Conservation (phyloP, 2,329 filamentous ascomycete genomes). For the Fusarium ramigenum region DNA sequence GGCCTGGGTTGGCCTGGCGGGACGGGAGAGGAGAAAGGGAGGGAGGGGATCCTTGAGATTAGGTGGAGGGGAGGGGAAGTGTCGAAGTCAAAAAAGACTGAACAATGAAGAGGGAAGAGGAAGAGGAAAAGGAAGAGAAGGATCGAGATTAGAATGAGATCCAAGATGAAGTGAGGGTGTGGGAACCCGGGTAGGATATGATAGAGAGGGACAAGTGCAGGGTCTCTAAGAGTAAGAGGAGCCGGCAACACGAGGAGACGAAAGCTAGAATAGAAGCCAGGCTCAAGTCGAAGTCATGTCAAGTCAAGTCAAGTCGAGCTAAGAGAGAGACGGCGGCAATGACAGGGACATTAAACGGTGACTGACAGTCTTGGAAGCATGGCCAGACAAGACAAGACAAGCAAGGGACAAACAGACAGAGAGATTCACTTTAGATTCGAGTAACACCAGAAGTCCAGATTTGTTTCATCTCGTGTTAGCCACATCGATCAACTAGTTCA, state of each 20-base stretch:
- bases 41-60: constrained; percentile 5
- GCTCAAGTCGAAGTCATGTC: constrained; percentile 1
- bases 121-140: constrained; percentile 23
- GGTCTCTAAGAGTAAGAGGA: background rate
- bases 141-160: constrained; percentile 38
- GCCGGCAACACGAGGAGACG: constrained; percentile 9
- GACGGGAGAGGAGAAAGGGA: constrained; percentile 16
- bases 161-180: constrained; percentile 37
- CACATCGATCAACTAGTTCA: background rate
- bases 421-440: constrained; percentile 3
- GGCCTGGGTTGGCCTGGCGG: too few relatives aligned
- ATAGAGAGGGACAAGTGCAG: background rate
- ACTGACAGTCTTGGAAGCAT: constrained; percentile 29
- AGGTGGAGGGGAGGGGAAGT: constrained; percentile 5
- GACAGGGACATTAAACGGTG: constrained; percentile 17
- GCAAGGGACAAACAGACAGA: background rate
- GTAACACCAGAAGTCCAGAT: constrained; percentile 31
- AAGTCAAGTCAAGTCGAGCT: constrained; percentile 20
- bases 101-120: constrained; percentile 2
- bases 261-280: constrained; percentile 27
- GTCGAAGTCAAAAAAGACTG: constrained; percentile 5
- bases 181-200: constrained; percentile 12
- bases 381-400: constrained; percentile 20
- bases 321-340: constrained; percentile 40
- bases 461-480: constrained; percentile 26